Conservation (phyloP, 257 asterid species). For the Gentiana straminea region DNA sequence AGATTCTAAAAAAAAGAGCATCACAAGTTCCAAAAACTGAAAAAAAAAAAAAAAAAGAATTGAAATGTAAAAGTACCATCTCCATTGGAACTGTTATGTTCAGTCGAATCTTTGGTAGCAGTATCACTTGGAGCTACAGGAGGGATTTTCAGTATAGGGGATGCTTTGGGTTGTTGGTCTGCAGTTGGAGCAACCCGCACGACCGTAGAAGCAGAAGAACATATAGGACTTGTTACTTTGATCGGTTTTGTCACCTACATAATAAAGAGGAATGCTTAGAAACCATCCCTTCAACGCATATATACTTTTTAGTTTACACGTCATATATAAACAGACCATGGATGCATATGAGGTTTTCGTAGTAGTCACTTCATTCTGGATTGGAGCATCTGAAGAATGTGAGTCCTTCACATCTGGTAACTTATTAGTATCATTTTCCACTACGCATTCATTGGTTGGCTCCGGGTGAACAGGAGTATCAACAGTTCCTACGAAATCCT, state of each 20-base stretch:
- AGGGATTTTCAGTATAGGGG: slow-evolving; percentile 12
- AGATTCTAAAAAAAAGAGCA: too few relatives aligned
- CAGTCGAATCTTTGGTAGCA: slow-evolving; percentile 11
- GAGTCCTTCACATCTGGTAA: background rate
- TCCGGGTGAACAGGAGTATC: slow-evolving; percentile 5
- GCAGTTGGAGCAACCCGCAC: slow-evolving; percentile 11
- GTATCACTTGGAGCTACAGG: slow-evolving; percentile 9
- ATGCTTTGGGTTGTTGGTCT: slow-evolving; percentile 9
- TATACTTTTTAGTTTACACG: background rate
- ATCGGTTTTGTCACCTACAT: slow-evolving; percentile 32
- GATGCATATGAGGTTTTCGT: slow-evolving; percentile 45
- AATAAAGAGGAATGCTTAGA: slow-evolving; percentile 1
- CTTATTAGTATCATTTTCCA: background rate
- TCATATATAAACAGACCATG: slow-evolving; percentile 27
- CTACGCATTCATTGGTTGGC: background rate
- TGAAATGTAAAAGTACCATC: slow-evolving; percentile 18
- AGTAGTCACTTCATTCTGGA: slow-evolving; percentile 3
- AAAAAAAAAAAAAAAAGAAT: background rate
- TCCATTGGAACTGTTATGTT: slow-evolving; percentile 4
- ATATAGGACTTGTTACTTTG: slow-evolving; percentile 13
- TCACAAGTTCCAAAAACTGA: too few relatives aligned
- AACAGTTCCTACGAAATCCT: background rate
- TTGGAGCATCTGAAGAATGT: slow-evolving; percentile 6
- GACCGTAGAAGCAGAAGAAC: slow-evolving; percentile 2
- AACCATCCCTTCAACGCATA: background rate